A percentile compares a stretch with the other conserved stretches of the same genome.
Conservation (phyloP, 2,329 filamentous ascomycete genomes). For the Lachnellula hyalina region DNA sequence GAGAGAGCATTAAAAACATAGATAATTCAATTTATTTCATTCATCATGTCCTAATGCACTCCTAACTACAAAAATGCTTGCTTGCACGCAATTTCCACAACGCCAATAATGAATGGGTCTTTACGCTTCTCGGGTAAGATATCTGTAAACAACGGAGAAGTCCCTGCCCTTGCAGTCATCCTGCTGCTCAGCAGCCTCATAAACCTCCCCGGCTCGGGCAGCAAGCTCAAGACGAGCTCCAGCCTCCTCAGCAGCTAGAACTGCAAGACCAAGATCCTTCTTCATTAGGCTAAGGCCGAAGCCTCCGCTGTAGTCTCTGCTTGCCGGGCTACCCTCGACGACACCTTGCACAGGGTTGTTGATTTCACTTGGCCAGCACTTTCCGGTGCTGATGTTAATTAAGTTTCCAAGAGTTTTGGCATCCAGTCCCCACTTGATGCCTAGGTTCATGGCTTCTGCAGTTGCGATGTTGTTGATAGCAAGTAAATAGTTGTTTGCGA, state of each 20-base stretch:
- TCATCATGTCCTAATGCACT: background rate
- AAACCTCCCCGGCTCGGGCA: conserved; percentile 58
- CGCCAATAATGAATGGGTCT: background rate
- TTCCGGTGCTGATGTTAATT: conserved; percentile 91
- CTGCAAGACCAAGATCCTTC: conserved; percentile 71
- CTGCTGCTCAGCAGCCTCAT: conserved; percentile 57
- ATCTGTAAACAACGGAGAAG: conserved; percentile 77
- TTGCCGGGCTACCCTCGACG: conserved; percentile 67
- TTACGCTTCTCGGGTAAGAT: conserved; percentile 41
- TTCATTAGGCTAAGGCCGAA: conserved; percentile 76
- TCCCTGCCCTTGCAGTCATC: conserved; percentile 64
- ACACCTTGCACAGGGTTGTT: conserved; percentile 94
- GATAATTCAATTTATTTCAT: background rate
- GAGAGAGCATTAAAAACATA: background rate
- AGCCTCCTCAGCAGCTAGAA: conserved; percentile 64
- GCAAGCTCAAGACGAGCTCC: conserved; percentile 62
- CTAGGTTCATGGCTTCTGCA: conserved; percentile 54
- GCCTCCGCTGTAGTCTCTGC: conserved; percentile 69
- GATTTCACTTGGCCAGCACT: conserved; percentile 90
- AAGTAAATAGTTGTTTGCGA: conserved; percentile 95
- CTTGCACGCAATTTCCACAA: background rate
- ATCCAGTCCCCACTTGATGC: conserved; percentile 49
- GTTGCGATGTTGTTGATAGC: conserved; percentile 79
- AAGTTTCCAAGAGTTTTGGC: conserved; percentile 67
- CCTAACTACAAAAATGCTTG: background rate